Percentiles rank a stretch among this genome's conserved stretches.
phyloP scores from a whole-genome alignment of 2,329 filamentous ascomycete species.

The Periconia sp. region DNA sequence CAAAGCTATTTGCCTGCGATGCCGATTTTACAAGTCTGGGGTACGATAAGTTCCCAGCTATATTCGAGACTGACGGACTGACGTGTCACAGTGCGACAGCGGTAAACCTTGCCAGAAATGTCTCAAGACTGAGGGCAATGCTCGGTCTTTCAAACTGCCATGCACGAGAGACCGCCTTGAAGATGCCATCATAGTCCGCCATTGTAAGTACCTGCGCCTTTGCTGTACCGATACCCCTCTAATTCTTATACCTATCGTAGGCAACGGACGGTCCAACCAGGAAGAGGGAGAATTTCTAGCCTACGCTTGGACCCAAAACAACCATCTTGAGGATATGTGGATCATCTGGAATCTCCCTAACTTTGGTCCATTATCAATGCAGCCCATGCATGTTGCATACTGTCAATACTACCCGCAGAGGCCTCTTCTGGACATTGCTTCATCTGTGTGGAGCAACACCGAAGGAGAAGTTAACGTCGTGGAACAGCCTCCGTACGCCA shows the following conservation, averaged over 20 bases:
- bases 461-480: slow-evolving; percentile 33
- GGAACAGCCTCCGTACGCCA: slow-evolving; percentile 41
- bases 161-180: slow-evolving; percentile 43
- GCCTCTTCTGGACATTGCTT: slow-evolving; percentile 34
- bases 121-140: slow-evolving; percentile 34
- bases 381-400: slow-evolving; percentile 31
- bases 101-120: slow-evolving; percentile 41
- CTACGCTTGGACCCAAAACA: slow-evolving; percentile 36
- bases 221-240: background rate
- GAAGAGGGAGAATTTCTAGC: slow-evolving; percentile 38
- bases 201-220: slow-evolving; percentile 27
- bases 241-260: slow-evolving; percentile 26
- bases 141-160: slow-evolving; percentile 37
- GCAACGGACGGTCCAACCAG: slow-evolving; percentile 45
- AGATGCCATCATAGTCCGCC: slow-evolving; percentile 38
- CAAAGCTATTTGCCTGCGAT: slow-evolving; percentile 40
- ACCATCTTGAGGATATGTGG: slow-evolving; percentile 35
- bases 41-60: slow-evolving; percentile 20
- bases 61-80: background rate
- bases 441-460: slow-evolving; percentile 37
- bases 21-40: slow-evolving; percentile 42
- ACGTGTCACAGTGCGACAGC: slow-evolving; percentile 35
- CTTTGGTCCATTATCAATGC: slow-evolving; percentile 33
- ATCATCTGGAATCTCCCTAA: slow-evolving; percentile 44
- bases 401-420: slow-evolving; percentile 35